Base-by-base conservation (phyloP, 2,329 filamentous ascomycete species). In the Parasarocladium wereldwijsianum region DNA sequence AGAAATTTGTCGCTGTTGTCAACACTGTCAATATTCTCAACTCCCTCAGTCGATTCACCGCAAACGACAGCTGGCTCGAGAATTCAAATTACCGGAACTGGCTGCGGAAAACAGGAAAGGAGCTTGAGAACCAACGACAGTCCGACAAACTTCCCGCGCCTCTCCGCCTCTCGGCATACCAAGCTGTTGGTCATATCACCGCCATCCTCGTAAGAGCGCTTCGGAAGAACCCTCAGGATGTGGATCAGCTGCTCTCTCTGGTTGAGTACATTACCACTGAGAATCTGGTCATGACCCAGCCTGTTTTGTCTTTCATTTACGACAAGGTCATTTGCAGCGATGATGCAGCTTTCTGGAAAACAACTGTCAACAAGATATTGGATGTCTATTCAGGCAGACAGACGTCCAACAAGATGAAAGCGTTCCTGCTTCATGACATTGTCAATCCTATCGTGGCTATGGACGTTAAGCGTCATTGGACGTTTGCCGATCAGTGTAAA, bases 401-500 rank as follows among this genome's bases (percentile, higher is more conserved):
- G 26, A 81, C 77, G 9, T 75, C 80, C 1, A 90, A 94, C 52
- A 86, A 80, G 58, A 82, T 83, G 25, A 98, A 98, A 53, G 80
- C 85, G 31, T 99, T 93, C 50, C 62, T 92, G 20, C 75, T 98
- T 47, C 84, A 84, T 48, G 76, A 93, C 49, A 68, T 98, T 18
- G 82, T 94, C 39, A 98, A 96, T 44, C 92, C 90, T 0, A 93
- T 96, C 22, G 71, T 99, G 32, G 86, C 87, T 3, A 93, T 87
- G 80, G 90, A 98, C 53, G 77, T 93, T 22, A 87, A 90, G 70
- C 74, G 78, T 15, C 77, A 80, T 34, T 90, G 83, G 66, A 66
- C 72, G 51, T 63, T 59, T 35, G 56, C 60, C 23, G 66, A 69
- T 17, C 62, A 61, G 32, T 54, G 58, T 23, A 62, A 65, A 22